Base-by-base conservation (phyloP, 352 stramenopile genomes). In the Globisporangium viniferum region DNA sequence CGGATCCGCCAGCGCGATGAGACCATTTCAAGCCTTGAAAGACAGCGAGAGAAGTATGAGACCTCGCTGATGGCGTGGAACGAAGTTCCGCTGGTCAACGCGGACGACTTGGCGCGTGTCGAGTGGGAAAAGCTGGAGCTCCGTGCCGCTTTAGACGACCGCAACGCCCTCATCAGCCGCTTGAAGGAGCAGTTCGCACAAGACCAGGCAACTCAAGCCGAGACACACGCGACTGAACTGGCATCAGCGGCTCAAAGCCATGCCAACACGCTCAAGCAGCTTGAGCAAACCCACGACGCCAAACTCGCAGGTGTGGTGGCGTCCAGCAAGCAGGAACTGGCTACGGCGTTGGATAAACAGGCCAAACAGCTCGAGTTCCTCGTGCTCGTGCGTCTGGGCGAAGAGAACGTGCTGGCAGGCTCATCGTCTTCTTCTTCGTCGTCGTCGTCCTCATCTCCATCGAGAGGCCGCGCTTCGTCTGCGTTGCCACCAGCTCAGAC, bases 301-400 rank as follows among this genome's bases (percentile, higher is more conserved):
- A 24, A 59, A 12, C 27, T 71, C 10, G 46, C 33, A 18, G 20
- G 24, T 8, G 6, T 53, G 3, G 22, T 35, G n/a, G 36, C 51
- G 27, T 55, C 54, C 24, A 72, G 51, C 44, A 74, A 66, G 63
- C 24, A 31, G 12, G 68, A 69, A 22, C 24, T 83, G 7, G 58
- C 59, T 7, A 55, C 56, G 4, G 77, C 81, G 20, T 54, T 88
- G 22, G 72, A 78, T 36, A 82, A 75, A 35, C 80, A 91, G 24
- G 69, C 73, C 0, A 73, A 85, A 54, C 82, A 86, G 39, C 56
- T 89, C 9, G 73, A 78, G n/a, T 76, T 89, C 31, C 72, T 69
- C 10, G 63, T 36, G 4, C 69, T 81, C 6, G 71, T 78, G 29
- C 62, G 75, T 2, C 66, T 57, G 20, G 64, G 59, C 27, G 60